Evolutionary conservation across 2,329 filamentous ascomycete species (phyloP), one percentile per base, ranked within the genome.

Genomic region (Alternaria dauci): DNA sequence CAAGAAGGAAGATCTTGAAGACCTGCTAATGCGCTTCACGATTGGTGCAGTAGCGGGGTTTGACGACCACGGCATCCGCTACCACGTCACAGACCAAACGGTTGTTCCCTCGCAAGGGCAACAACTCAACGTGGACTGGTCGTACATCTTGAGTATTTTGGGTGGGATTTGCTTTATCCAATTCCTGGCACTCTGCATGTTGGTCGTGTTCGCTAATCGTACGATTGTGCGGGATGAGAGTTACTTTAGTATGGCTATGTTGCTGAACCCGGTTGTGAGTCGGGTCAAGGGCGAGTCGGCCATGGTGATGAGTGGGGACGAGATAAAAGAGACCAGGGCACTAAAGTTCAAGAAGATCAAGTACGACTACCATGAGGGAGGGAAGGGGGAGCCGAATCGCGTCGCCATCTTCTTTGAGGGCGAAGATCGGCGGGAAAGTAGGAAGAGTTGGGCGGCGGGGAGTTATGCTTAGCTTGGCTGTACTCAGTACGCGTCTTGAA

Each of bases 31-130:
- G 54, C 69, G 72, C 4, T 77, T 72, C 50, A 71, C 69, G 1
- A 73, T 76, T 42, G 71, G 73, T 9, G 69, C 75, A 0, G 66
- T 77, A 5, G 75, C 76, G 0, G 73, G 74, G 2, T 76, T 74
- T 36, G 73, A 78, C 48, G 73, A 78, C 44, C 74, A 76, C 28
- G 74, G 76, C 8, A 61, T 71, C 8, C 68, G 66, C 2, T 70
- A 71, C 55, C 66, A 63, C 8, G 41, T 75, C 8, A 46, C 20
- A 0, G 51, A 63, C 1, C 57, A 66, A 59, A 58, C 39, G 18
- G 56, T 44, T 0, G 41, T 66, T 11, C 60, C 66, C 2, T 47
- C 38, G 0, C 70, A 71, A 44, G 74, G 73, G 16, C 72, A 76
- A 25, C 62, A 69, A 39, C 60, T 78, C 9, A 67, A 67, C 8